Evolutionary conservation across 1,284 basidiomycete species (phyloP).

Genomic region (Pseudozyma thailandica): DNA sequence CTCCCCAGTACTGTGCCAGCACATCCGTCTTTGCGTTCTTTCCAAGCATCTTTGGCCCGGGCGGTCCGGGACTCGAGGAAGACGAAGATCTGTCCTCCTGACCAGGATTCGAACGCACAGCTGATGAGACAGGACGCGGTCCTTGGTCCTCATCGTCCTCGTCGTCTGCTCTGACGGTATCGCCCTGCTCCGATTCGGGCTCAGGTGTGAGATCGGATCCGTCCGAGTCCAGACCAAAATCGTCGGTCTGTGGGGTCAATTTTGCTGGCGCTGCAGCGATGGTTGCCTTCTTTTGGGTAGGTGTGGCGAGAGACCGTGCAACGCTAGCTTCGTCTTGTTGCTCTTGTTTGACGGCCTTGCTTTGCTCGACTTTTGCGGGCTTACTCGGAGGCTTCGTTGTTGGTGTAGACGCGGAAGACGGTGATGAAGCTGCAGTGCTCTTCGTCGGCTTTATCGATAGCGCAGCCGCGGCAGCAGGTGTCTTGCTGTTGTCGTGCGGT

Average conservation of each 20-base stretch:
- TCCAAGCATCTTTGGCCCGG: slow-evolving; percentile 65
- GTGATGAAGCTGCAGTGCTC: not conserved
- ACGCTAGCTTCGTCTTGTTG: slow-evolving; percentile 24
- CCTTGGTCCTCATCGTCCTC: slow-evolving; percentile 41
- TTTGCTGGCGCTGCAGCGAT: slow-evolving; percentile 6
- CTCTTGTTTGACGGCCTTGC: slow-evolving; percentile 21
- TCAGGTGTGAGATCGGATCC: slow-evolving; percentile 49
- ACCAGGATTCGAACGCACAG: slow-evolving; percentile 21
- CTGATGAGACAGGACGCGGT: slow-evolving; percentile 12
- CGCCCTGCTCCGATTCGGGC: slow-evolving; percentile 43
- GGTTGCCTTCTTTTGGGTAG: slow-evolving; percentile 12
- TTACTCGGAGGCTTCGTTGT: slow-evolving; percentile 8
- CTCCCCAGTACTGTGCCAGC: slow-evolving; percentile 65
- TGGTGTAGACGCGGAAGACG: not conserved
- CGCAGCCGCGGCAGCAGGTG: not conserved
- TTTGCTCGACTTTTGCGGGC: slow-evolving; percentile 7
- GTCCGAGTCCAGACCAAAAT: slow-evolving; percentile 38
- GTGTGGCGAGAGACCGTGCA: slow-evolving; percentile 12
- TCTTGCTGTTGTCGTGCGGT: slow-evolving; percentile 3
- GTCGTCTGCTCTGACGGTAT: slow-evolving; percentile 14
- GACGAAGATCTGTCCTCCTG: slow-evolving; percentile 29
- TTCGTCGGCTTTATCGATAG: slow-evolving; percentile 4
- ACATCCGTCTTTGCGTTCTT: slow-evolving; percentile 65
- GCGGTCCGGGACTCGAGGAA: slow-evolving; percentile 45
- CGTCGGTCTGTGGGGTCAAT: not conserved